Evolutionary conservation across 148 eudicot genomes (phyloP).

Genomic region (Silene conica): DNA sequence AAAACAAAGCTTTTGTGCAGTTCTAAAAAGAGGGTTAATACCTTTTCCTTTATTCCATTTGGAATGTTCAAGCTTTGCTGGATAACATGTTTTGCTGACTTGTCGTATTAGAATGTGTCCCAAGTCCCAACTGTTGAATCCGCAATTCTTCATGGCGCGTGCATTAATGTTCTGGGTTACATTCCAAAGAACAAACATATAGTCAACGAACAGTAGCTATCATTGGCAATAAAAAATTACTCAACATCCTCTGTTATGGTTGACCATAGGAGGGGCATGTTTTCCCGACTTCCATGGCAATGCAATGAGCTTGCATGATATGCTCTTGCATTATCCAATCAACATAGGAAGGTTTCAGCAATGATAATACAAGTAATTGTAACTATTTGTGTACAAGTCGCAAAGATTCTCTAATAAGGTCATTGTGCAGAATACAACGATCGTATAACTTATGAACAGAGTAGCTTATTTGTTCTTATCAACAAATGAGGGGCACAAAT

Average conservation of each 20-base stretch:
- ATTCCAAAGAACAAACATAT: not conserved
- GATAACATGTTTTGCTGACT: not conserved
- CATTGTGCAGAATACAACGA: no score
- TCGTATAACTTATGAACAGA: no score
- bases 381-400: no score
- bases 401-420: no score
- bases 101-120: not conserved
- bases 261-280: not conserved
- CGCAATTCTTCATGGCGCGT: not conserved
- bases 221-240: not conserved
- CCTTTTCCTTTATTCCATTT: not conserved
- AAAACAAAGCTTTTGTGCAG: no score
- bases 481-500: no score
- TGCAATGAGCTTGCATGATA: conserved; percentile 3
- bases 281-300: not conserved
- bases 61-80: not conserved
- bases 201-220: not conserved
- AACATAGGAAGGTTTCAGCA: no score
- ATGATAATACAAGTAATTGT: no score
- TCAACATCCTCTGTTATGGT: not conserved
- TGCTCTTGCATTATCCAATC: no score
- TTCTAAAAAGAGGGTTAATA: not conserved
- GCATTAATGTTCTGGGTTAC: not conserved
- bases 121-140: not conserved
- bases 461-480: no score